A percentile compares a stretch with the other conserved stretches of the same genome.
phyloP scores from a whole-genome alignment of 768 basidiomycete genomes.

The Kwoniella europaea region DNA sequence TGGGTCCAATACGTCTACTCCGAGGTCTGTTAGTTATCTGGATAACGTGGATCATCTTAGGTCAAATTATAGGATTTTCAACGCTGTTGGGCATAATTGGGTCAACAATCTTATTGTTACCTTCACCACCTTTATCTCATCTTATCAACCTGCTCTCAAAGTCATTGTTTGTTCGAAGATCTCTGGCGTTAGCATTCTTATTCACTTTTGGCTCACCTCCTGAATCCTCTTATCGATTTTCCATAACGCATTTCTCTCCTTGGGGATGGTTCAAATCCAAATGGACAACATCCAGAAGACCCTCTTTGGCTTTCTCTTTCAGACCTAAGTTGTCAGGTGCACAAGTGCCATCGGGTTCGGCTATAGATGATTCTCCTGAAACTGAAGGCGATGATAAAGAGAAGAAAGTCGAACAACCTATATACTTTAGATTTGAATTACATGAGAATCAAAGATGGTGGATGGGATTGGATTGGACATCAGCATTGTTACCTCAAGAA shows the following conservation, averaged over 20 bases:
- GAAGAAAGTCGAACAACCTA: slow-evolving; percentile 38
- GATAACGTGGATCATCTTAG: slow-evolving; percentile 46
- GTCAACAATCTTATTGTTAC: slow-evolving; percentile 41
- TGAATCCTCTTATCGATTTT: slow-evolving; percentile 62
- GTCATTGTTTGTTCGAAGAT: slow-evolving; percentile 65
- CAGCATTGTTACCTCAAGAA: slow-evolving; percentile 84
- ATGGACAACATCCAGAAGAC: slow-evolving; percentile 64
- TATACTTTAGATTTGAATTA: slow-evolving; percentile 78
- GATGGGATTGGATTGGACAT: slow-evolving; percentile 96
- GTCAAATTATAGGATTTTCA: slow-evolving; percentile 36
- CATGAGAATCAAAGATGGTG: slow-evolving; percentile 97
- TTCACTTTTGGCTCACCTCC: slow-evolving; percentile 69
- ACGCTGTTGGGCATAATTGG: slow-evolving; percentile 42
- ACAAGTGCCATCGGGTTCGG: slow-evolving; percentile 37
- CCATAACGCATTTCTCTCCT: slow-evolving; percentile 66
- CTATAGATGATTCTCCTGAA: slow-evolving; percentile 24
- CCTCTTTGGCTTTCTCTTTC: slow-evolving; percentile 64
- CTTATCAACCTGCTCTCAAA: slow-evolving; percentile 49
- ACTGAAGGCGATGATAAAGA: slow-evolving; percentile 17
- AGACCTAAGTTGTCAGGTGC: slow-evolving; percentile 60
- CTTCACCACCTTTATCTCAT: slow-evolving; percentile 50
- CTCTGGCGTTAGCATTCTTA: slow-evolving; percentile 71
- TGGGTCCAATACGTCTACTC: slow-evolving; percentile 33
- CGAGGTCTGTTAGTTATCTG: slow-evolving; percentile 46
- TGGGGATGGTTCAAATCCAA: slow-evolving; percentile 72